Percentiles rank a stretch among this genome's conserved stretches.
Conservation (phyloP, 306 rosid species). For the Macrotyloma uniflorum region DNA sequence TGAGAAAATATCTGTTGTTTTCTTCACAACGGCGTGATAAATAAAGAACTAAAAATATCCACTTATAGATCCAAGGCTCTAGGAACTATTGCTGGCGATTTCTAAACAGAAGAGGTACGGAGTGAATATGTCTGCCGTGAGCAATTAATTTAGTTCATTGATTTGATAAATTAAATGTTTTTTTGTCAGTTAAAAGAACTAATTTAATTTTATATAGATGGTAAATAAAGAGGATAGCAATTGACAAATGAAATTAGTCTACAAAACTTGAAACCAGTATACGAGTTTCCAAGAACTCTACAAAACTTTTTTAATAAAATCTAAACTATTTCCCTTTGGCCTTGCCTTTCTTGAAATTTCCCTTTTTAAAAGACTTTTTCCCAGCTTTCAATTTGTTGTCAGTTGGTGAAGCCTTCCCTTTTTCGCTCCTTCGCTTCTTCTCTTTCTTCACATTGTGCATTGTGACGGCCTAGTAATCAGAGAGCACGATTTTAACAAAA, state of each 20-base stretch:
- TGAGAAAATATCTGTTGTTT: background rate
- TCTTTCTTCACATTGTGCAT: constrained; percentile 81
- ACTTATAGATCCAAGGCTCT: background rate
- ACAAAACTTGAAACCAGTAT: constrained; percentile 39
- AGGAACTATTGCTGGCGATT: background rate
- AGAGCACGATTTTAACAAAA: background rate
- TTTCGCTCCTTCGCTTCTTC: constrained; percentile 53
- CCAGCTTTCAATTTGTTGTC: constrained; percentile 73
- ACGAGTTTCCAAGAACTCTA: constrained; percentile 26
- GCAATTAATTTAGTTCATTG: background rate
- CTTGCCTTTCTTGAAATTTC: constrained; percentile 57
- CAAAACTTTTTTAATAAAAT: constrained; percentile 12
- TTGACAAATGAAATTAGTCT: constrained; percentile 15
- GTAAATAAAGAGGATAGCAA: background rate
- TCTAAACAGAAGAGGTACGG: background rate
- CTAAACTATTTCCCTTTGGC: constrained; percentile 54
- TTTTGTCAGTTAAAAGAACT: background rate
- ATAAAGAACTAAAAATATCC: background rate
- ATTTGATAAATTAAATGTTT: background rate
- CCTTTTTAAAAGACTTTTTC: constrained; percentile 60
- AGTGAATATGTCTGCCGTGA: background rate
- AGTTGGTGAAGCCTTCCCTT: constrained; percentile 49
- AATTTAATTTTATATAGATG: background rate
- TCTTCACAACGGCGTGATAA: background rate
- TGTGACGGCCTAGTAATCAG: constrained; percentile 66